Conservation (phyloP, 192 early-diverging fungal genomes). For the Spizellomyces sp. region DNA sequence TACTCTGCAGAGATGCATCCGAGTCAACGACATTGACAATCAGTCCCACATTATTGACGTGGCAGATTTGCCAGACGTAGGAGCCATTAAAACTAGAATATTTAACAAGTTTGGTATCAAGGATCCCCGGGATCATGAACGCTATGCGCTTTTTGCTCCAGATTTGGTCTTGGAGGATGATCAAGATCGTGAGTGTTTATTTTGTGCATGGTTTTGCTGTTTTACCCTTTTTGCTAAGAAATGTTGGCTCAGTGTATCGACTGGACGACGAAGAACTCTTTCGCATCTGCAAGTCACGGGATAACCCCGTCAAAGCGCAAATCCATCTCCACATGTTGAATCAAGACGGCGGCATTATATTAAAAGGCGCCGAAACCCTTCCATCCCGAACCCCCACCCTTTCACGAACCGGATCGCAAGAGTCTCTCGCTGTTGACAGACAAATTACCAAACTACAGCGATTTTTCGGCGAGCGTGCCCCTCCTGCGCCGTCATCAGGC, state of each 20-base stretch:
- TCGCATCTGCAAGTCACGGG: conserved; percentile 62
- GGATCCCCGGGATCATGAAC: conserved; percentile 24
- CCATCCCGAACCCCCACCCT: conserved; percentile 5
- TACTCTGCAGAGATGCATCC: conserved; percentile 61
- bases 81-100: conserved; percentile 69
- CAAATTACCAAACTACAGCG: conserved; percentile 14
- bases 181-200: conserved; percentile 14
- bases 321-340: conserved; percentile 1
- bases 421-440: not conserved
- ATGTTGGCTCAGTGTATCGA: conserved; percentile 2
- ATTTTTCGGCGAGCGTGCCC: conserved; percentile 17
- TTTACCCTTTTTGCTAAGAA: too few relatives aligned
- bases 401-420: conserved; percentile 8
- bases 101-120: conserved; percentile 82
- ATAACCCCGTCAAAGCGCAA: conserved; percentile 3
- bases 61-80: conserved; percentile 67
- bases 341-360: not conserved
- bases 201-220: not conserved
- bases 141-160: conserved; percentile 35
- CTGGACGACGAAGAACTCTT: conserved; percentile 74
- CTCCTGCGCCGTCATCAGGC: conserved; percentile 13
- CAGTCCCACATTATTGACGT: conserved; percentile 81
- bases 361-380: not conserved
- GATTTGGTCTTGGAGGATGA: conserved; percentile 18
- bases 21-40: conserved; percentile 78